These are phyloP conservation scores for Rubia peregrina DNA, from an alignment of 305 asterid species.

Conservation along the genomic window DNA sequence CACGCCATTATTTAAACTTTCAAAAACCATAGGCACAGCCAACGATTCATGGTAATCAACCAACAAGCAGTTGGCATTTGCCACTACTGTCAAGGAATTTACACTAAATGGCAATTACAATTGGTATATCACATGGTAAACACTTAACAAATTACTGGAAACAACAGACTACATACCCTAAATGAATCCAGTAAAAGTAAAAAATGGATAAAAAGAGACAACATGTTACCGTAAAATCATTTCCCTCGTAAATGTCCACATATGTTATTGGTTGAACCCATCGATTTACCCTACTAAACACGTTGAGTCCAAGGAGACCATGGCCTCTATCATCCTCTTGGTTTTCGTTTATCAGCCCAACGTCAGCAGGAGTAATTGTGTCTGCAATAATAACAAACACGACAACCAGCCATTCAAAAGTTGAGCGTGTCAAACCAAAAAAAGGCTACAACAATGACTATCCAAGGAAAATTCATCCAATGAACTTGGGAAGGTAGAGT, in stretches of 20 bases:
- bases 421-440: not conserved
- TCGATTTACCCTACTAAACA: constrained; percentile 65
- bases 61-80: not conserved
- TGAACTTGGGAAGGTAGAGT: not conserved
- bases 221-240: constrained; percentile 60
- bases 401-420: constrained; percentile 11
- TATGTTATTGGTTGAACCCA: constrained; percentile 95
- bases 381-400: constrained; percentile 38
- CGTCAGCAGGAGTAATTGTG: constrained; percentile 64
- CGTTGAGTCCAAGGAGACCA: constrained; percentile 61
- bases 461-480: not conserved
- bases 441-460: not conserved
- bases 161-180: not conserved
- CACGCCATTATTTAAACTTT: not conserved
- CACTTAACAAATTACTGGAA: too few relatives aligned
- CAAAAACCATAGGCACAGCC: not conserved
- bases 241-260: constrained; percentile 70
- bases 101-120: not conserved
- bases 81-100: not conserved
- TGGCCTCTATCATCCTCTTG: constrained; percentile 86
- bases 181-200: not conserved
- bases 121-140: not conserved
- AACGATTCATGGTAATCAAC: not conserved
- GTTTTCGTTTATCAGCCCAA: constrained; percentile 63
- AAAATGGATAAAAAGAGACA: not conserved